These are phyloP conservation scores for Colletotrichum zoysiae DNA, from an alignment of 2,329 filamentous ascomycete species.

Conservation along the genomic window DNA sequence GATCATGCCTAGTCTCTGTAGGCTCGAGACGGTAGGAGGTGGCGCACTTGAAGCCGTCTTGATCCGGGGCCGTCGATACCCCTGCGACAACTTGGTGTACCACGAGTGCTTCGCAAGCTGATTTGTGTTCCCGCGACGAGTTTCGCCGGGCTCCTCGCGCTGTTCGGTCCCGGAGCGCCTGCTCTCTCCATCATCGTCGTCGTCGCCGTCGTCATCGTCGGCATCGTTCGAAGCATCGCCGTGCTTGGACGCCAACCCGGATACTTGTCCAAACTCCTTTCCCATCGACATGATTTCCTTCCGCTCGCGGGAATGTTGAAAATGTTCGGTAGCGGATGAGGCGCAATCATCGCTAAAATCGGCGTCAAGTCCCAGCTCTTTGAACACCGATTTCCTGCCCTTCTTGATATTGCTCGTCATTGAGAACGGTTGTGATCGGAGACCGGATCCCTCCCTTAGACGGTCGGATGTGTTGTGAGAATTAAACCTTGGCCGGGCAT, in stretches of 20 bases:
- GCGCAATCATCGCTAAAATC: constrained; percentile 46
- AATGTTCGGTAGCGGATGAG: constrained; percentile 4
- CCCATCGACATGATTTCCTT: constrained; percentile 45
- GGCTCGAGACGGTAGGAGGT: constrained; percentile 54
- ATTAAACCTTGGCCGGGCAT: constrained; percentile 62
- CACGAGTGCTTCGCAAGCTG: constrained; percentile 49
- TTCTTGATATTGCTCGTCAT: constrained; percentile 62
- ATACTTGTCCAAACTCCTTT: constrained; percentile 49
- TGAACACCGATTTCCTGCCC: constrained; percentile 65
- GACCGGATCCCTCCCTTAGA: constrained; percentile 60
- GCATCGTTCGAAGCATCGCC: constrained; percentile 34
- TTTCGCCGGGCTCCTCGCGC: constrained; percentile 37
- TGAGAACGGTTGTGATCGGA: constrained; percentile 54
- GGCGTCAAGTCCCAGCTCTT: constrained; percentile 61
- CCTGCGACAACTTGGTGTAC: constrained; percentile 58
- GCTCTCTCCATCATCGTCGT: constrained; percentile 13
- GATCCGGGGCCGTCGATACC: constrained; percentile 56
- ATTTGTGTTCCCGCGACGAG: constrained; percentile 43
- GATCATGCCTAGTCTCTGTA: constrained; percentile 62
- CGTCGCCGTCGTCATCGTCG: constrained; percentile 9
- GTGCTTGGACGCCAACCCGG: constrained; percentile 42
- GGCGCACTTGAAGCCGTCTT: constrained; percentile 59
- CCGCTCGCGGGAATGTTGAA: constrained; percentile 29
- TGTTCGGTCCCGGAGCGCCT: constrained; percentile 40
- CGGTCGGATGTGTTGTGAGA: constrained; percentile 64